Evolutionary conservation across 306 rosid species (phyloP).

Genomic region (Parietaria judaica): DNA sequence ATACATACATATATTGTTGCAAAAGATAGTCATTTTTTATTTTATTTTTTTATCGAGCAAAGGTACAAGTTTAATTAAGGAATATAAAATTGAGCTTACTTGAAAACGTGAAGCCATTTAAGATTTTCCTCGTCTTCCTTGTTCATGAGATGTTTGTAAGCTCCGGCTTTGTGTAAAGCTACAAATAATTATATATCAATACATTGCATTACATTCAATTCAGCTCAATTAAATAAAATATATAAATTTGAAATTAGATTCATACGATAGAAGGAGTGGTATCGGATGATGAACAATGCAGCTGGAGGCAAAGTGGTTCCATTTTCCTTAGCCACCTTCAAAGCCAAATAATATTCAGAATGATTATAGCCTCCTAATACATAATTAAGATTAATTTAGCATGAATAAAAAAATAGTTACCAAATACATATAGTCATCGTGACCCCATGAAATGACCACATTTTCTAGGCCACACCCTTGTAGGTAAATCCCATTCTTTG

Average conservation of each 20-base stretch:
- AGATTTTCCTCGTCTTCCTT: slow-evolving; percentile 45
- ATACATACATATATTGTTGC: background rate
- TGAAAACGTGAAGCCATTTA: slow-evolving; percentile 55
- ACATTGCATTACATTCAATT: background rate
- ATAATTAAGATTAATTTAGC: background rate
- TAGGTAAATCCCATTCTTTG: slow-evolving; percentile 39
- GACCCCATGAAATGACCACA: slow-evolving; percentile 59
- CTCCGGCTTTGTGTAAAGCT: slow-evolving; percentile 52
- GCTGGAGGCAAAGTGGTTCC: slow-evolving; percentile 39
- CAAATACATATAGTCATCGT: slow-evolving; percentile 67
- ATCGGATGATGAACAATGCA: slow-evolving; percentile 56
- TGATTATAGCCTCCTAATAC: background rate
- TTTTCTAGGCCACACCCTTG: slow-evolving; percentile 52
- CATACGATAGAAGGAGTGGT: slow-evolving; percentile 62
- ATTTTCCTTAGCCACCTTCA: slow-evolving; percentile 61
- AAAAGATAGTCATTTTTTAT: too few relatives aligned
- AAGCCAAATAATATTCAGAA: background rate
- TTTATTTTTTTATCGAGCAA: too few relatives aligned
- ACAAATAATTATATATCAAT: slow-evolving; percentile 7
- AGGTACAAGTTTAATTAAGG: too few relatives aligned
- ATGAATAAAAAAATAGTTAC: slow-evolving; percentile 14
- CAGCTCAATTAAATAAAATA: background rate
- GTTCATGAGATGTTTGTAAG: slow-evolving; percentile 51
- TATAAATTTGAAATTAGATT: background rate
- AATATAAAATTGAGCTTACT: slow-evolving; percentile 22